Conservation (phyloP, 1,284 basidiomycete species). For the Bjerkandera adusta region DNA sequence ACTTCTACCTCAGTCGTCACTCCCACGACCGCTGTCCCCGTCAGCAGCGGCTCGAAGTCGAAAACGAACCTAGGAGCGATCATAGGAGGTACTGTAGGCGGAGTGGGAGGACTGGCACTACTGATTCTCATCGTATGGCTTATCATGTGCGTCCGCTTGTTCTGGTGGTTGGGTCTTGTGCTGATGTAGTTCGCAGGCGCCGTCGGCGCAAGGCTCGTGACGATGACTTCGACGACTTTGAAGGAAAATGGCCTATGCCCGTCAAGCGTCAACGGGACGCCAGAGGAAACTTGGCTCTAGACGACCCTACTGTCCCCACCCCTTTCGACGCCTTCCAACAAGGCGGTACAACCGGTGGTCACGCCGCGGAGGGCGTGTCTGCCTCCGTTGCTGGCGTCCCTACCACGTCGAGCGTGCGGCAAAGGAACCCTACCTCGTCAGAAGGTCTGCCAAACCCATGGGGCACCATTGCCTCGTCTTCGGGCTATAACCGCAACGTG, state of each 20-base stretch:
- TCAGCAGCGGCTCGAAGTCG: constrained; percentile 15
- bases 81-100: constrained; percentile 51
- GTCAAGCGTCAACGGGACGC: constrained; percentile 3
- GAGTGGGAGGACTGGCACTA: constrained; percentile 45
- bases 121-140: constrained; percentile 39
- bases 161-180: neutral
- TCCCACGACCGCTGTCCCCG: constrained; percentile 15
- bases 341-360: neutral
- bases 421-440: neutral
- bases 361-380: neutral
- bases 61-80: constrained; percentile 40
- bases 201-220: constrained; percentile 8
- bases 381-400: neutral
- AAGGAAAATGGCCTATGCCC: constrained; percentile 6
- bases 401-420: neutral
- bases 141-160: constrained; percentile 38
- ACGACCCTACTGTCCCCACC: constrained; percentile 4
- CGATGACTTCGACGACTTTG: constrained; percentile 14
- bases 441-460: constrained; percentile 2
- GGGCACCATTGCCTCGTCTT: neutral
- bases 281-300: neutral
- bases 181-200: neutral
- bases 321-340: constrained; percentile 4
- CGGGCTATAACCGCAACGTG: neutral
- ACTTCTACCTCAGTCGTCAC: constrained; percentile 15